Conservation (phyloP, 164 flowering plant genomes). For the Vitis rupestris region DNA sequence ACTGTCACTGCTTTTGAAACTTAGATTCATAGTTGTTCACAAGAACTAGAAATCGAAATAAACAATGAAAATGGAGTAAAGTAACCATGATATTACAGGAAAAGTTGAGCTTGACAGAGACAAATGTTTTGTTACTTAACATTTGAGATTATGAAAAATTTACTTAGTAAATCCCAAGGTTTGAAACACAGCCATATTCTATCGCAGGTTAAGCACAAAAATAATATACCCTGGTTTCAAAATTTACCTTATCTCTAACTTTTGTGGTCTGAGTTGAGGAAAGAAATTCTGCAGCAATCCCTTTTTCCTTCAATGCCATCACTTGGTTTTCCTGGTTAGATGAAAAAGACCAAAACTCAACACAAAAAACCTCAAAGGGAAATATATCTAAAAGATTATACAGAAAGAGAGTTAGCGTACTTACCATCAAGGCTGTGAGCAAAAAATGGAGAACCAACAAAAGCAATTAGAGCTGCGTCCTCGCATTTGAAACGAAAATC, state of each 20-base stretch:
- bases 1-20: background rate
- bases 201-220: background rate
- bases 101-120: too few species aligned
- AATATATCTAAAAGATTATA: background rate
- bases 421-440: slow-evolving; percentile 79
- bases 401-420: slow-evolving; percentile 13
- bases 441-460: slow-evolving; percentile 12
- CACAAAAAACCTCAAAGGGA: background rate
- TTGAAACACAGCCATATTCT: too few species aligned
- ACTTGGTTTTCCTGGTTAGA: slow-evolving; percentile 87
- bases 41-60: too few species aligned
- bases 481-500: slow-evolving; percentile 18
- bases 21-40: background rate
- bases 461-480: slow-evolving; percentile 24
- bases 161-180: too few species aligned
- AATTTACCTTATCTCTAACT: slow-evolving; percentile 64
- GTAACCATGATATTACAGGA: too few species aligned
- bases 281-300: slow-evolving; percentile 84
- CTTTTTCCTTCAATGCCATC: slow-evolving; percentile 70
- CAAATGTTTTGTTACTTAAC: too few species aligned
- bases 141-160: too few species aligned
- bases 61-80: too few species aligned
- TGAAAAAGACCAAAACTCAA: slow-evolving; percentile 8
- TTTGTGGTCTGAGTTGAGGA: slow-evolving; percentile 65
- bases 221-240: background rate